A percentile compares a stretch with the other conserved stretches of the same genome.
phyloP scores from a whole-genome alignment of 1,284 basidiomycete species.

The Tranzscheliella williamsii region DNA sequence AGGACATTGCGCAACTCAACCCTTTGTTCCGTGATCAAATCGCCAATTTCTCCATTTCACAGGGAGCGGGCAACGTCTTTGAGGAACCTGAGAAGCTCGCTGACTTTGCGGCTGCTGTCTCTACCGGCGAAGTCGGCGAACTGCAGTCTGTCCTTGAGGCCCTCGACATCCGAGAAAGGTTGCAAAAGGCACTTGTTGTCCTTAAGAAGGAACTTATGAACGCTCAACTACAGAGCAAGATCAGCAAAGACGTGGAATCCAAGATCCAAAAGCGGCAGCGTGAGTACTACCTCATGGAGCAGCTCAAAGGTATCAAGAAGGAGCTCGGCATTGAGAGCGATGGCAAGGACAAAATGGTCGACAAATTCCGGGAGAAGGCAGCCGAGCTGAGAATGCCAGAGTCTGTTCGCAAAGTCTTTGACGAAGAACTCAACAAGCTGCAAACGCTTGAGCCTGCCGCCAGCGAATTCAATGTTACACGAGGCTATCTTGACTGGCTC shows the following conservation, averaged over 20 bases:
- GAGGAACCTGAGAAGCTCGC: conserved; percentile 98
- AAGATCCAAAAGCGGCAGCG: conserved; percentile 97
- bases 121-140: conserved; percentile 84
- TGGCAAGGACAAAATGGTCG: conserved; percentile 95
- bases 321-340: conserved; percentile 96
- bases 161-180: conserved; percentile 80
- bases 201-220: conserved; percentile 99
- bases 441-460: conserved; percentile 84
- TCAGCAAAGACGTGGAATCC: conserved; percentile 88
- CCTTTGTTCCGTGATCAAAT: conserved; percentile 98
- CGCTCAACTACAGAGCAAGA: conserved; percentile 91
- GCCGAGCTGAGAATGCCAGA: conserved; percentile 88
- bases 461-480: conserved; percentile 82
- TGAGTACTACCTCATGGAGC: conserved; percentile 98
- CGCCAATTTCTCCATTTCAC: conserved; percentile 93
- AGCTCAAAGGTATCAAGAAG: conserved; percentile 98
- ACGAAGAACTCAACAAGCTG: conserved; percentile 92
- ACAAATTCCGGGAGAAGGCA: conserved; percentile 92
- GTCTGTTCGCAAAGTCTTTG: conserved; percentile 87
- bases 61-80: conserved; percentile 94
- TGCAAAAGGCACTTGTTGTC: conserved; percentile 87
- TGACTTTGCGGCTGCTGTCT: conserved; percentile 96
- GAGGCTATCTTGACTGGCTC: conserved; percentile 60
- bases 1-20: conserved; percentile 96
- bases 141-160: conserved; percentile 92